Evolutionary conservation across 116 monocot genomes (phyloP).

Genomic region (Thalassia testudinum): DNA sequence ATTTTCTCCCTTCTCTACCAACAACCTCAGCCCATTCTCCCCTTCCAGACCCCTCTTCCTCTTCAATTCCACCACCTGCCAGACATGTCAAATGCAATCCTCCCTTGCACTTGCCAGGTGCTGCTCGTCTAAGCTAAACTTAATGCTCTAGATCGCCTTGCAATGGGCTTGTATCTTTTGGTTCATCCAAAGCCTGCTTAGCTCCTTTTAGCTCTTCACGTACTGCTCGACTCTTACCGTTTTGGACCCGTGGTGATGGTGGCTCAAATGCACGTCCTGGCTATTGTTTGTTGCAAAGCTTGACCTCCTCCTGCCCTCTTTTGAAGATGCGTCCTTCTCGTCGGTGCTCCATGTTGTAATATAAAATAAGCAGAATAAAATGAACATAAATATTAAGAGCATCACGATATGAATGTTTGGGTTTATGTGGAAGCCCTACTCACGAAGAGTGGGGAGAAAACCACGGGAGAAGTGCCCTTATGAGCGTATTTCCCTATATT

Average conservation of each 20-base stretch:
- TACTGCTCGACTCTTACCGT: slow-evolving; percentile 37
- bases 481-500: no score
- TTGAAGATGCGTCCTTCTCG: slow-evolving; percentile 49
- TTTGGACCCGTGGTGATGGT: slow-evolving; percentile 30
- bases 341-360: slow-evolving; percentile 58
- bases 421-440: no score
- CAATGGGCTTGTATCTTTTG: slow-evolving; percentile 63
- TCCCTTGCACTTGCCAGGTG: slow-evolving; percentile 56
- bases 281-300: slow-evolving; percentile 60
- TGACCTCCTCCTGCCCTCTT: slow-evolving; percentile 52
- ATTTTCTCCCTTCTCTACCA: slow-evolving; percentile 2
- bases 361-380: no score
- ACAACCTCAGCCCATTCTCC: slow-evolving; percentile 12
- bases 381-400: no score
- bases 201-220: slow-evolving; percentile 47
- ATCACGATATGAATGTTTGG: no score
- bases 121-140: slow-evolving; percentile 44
- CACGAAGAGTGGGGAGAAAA: no score
- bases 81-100: slow-evolving; percentile 50
- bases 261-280: slow-evolving; percentile 18
- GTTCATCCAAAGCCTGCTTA: slow-evolving; percentile 42
- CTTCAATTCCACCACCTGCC: slow-evolving; percentile 32
- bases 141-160: slow-evolving; percentile 61
- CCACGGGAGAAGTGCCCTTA: no score
- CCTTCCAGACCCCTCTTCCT: slow-evolving; percentile 12